phyloP scores from a whole-genome alignment of 2,329 filamentous ascomycete species.

The Fusarium neocosmosporiellum region DNA sequence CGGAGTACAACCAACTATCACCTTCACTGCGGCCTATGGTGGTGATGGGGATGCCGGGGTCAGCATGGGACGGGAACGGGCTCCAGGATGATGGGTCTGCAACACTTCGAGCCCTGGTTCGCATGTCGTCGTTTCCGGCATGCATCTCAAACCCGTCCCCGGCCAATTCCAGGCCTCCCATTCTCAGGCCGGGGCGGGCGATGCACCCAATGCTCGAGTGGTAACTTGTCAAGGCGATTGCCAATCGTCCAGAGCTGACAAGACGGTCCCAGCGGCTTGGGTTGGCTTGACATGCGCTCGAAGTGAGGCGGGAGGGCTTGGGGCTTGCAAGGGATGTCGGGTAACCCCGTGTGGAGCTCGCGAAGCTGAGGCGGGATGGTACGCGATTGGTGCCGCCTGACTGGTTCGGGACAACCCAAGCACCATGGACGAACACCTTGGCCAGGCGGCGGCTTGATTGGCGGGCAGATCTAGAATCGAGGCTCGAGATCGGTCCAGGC shows the following conservation, averaged over 20 bases:
- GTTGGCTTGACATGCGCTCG: slow-evolving; percentile 31
- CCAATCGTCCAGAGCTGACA: not conserved
- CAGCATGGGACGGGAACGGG: slow-evolving; percentile 27
- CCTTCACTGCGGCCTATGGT: slow-evolving; percentile 17
- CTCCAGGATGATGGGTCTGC: slow-evolving; percentile 27
- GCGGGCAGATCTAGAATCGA: slow-evolving; percentile 36
- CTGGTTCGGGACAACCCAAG: slow-evolving; percentile 40
- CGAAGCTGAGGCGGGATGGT: slow-evolving; percentile 41
- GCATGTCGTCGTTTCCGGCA: slow-evolving; percentile 3
- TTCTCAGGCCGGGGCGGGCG: not conserved
- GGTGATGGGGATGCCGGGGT: slow-evolving; percentile 27
- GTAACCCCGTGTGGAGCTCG: slow-evolving; percentile 43
- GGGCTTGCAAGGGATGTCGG: slow-evolving; percentile 42
- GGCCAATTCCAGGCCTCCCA: not conserved
- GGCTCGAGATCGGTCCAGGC: slow-evolving; percentile 25
- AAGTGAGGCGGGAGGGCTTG: slow-evolving; percentile 42
- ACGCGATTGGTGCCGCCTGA: slow-evolving; percentile 46
- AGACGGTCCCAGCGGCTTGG: slow-evolving; percentile 33
- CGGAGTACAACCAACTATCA: slow-evolving; percentile 36
- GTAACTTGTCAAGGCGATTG: not conserved
- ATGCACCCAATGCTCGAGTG: not conserved
- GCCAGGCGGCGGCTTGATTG: slow-evolving; percentile 34
- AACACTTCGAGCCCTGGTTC: slow-evolving; percentile 9
- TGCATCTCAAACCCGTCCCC: not conserved
- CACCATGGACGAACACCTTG: slow-evolving; percentile 35